Conservation (phyloP, 352 stramenopile genomes). For the Pythium apleroticum region DNA sequence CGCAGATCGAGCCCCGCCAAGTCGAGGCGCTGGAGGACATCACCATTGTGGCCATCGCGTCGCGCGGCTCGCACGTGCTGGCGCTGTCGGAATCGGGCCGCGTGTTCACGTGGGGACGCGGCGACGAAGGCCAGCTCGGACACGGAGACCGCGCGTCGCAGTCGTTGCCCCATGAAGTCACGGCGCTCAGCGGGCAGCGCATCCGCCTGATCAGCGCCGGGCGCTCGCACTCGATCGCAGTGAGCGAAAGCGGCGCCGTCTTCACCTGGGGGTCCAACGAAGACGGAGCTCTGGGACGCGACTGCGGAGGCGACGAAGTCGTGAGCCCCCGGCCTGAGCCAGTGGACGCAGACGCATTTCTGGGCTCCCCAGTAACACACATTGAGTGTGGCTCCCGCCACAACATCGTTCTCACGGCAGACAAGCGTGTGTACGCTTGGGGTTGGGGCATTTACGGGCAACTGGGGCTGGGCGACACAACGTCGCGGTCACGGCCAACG, state of each 20-base stretch:
- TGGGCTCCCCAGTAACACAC: slow-evolving; percentile 20
- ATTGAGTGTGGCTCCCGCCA: slow-evolving; percentile 45
- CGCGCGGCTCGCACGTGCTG: slow-evolving; percentile 77
- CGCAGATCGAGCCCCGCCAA: slow-evolving; percentile 33
- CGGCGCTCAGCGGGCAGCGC: slow-evolving; percentile 16
- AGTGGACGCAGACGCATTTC: slow-evolving; percentile 20
- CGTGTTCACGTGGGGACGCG: slow-evolving; percentile 87
- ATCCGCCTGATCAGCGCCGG: slow-evolving; percentile 30
- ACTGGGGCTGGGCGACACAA: slow-evolving; percentile 33
- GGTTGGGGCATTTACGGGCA: slow-evolving; percentile 49
- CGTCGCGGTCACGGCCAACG: slow-evolving; percentile 26
- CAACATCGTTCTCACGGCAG: slow-evolving; percentile 32
- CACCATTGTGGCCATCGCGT: slow-evolving; percentile 41
- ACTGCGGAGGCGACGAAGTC: slow-evolving; percentile 11
- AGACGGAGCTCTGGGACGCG: slow-evolving; percentile 36
- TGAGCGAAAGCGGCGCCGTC: slow-evolving; percentile 37
- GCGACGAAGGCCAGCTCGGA: slow-evolving; percentile 73
- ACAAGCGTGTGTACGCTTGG: slow-evolving; percentile 36
- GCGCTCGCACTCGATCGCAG: slow-evolving; percentile 71
- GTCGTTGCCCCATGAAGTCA: slow-evolving; percentile 21
- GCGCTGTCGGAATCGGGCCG: slow-evolving; percentile 57
- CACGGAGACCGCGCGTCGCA: slow-evolving; percentile 28
- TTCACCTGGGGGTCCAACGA: slow-evolving; percentile 43
- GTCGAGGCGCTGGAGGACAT: slow-evolving; percentile 31
- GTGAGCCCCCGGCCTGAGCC: slow-evolving; percentile 18